Conservation (phyloP, 2,329 filamentous ascomycete genomes). For the Colletotrichum noveboracense region DNA sequence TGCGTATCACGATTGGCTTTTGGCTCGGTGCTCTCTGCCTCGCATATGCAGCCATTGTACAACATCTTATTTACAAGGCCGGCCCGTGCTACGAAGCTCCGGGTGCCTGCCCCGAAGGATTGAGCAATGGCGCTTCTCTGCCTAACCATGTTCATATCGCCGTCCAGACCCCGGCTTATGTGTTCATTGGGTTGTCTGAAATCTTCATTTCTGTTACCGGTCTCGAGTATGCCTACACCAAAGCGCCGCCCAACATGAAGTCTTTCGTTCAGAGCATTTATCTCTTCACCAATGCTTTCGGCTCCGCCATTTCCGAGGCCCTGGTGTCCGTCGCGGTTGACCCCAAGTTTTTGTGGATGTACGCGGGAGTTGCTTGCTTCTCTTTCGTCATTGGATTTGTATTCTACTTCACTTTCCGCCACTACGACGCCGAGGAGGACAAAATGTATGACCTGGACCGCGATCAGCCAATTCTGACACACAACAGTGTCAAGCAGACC, state of each 20-base stretch:
- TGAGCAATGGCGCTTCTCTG: constrained; percentile 33
- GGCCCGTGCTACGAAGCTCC: constrained; percentile 56
- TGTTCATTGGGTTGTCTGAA: constrained; percentile 63
- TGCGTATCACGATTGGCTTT: constrained; percentile 70
- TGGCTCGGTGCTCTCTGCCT: constrained; percentile 57
- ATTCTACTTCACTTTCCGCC: constrained; percentile 53
- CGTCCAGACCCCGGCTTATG: constrained; percentile 57
- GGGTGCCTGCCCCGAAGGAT: constrained; percentile 36
- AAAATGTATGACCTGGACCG: constrained; percentile 43
- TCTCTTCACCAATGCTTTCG: constrained; percentile 63
- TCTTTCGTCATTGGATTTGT: constrained; percentile 52
- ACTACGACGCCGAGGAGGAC: constrained; percentile 42
- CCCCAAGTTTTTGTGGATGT: constrained; percentile 72
- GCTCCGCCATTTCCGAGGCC: constrained; percentile 64
- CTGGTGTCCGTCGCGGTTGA: constrained; percentile 51
- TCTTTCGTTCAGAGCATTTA: constrained; percentile 65
- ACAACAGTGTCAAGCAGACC: constrained; percentile 7
- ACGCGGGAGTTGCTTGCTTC: constrained; percentile 58
- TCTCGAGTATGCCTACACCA: constrained; percentile 76
- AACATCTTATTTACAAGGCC: constrained; percentile 63
- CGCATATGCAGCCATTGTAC: constrained; percentile 63
- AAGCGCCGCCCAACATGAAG: constrained; percentile 73
- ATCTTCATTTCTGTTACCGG: constrained; percentile 72
- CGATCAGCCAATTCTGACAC: constrained; percentile 31
- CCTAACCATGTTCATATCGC: constrained; percentile 58